Evolutionary conservation across 306 rosid genomes (phyloP).

Genomic region (Amphicarpaea edgeworthii): DNA sequence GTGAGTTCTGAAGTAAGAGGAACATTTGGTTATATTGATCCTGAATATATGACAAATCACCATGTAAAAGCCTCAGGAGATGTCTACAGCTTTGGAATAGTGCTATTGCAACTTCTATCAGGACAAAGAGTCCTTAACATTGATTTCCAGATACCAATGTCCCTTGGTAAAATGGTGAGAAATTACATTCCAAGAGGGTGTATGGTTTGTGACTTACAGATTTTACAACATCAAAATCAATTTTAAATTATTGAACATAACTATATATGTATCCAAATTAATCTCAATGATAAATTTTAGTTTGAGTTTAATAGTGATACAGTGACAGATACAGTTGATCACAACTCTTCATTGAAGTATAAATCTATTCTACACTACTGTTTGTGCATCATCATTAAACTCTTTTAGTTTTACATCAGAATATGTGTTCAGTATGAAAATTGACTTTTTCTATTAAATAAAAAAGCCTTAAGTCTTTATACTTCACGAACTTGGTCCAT

Average conservation of each 20-base stretch:
- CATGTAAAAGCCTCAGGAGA: constrained; percentile 74
- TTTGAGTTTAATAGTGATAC: too few species aligned
- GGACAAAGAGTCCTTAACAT: constrained; percentile 66
- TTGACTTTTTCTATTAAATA: background rate
- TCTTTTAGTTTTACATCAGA: background rate
- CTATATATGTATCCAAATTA: background rate
- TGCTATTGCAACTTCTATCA: constrained; percentile 67
- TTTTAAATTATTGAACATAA: background rate
- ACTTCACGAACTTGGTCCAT: background rate
- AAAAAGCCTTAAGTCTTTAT: background rate
- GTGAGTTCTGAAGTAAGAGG: constrained; percentile 83
- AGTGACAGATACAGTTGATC: too few species aligned
- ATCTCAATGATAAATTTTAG: background rate
- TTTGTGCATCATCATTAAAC: too few species aligned
- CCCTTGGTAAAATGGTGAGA: constrained; percentile 64
- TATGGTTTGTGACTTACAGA: background rate
- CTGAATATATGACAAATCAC: constrained; percentile 65
- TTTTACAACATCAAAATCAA: background rate
- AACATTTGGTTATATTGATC: constrained; percentile 78
- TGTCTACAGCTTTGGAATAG: constrained; percentile 76
- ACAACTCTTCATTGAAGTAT: too few species aligned
- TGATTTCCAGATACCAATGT: constrained; percentile 53
- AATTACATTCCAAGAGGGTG: background rate
- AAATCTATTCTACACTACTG: too few species aligned
- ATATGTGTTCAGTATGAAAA: background rate